These are phyloP conservation scores for Batrachochytrium dendrobatidis DNA, from an alignment of 371 early-diverging fungal species.

Conservation along the genomic window DNA sequence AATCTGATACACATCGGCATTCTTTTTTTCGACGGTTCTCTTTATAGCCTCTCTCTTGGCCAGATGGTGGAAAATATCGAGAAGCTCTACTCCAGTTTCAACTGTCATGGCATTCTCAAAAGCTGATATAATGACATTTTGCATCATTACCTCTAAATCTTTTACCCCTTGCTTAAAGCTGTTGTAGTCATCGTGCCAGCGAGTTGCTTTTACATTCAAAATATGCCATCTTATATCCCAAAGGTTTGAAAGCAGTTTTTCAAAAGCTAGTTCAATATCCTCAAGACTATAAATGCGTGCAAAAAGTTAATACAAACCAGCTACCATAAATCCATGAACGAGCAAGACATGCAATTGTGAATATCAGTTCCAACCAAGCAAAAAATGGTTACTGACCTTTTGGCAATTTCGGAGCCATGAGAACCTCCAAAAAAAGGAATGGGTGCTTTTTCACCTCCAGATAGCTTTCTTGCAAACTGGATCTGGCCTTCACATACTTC, in stretches of 20 bases:
- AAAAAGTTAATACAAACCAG: background rate
- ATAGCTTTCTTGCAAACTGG: constrained; percentile 47
- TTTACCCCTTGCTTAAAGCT: constrained; percentile 53
- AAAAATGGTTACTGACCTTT: too few species aligned
- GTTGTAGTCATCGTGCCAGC: constrained; percentile 57
- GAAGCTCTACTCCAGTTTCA: constrained; percentile 40
- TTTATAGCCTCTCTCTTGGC: constrained; percentile 53
- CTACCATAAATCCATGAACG: constrained; percentile 2
- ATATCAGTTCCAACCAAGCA: too few species aligned
- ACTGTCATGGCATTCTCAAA: constrained; percentile 45
- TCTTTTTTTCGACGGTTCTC: constrained; percentile 49
- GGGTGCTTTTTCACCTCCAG: constrained; percentile 41
- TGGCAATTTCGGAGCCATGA: constrained; percentile 45
- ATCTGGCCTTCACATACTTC: constrained; percentile 56
- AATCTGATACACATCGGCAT: constrained; percentile 39
- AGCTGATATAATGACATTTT: constrained; percentile 46
- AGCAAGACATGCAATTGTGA: background rate
- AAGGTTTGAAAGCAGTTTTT: constrained; percentile 34
- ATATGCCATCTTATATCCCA: constrained; percentile 47
- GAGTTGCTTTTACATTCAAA: constrained; percentile 50
- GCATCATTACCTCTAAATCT: constrained; percentile 54
- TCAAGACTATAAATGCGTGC: constrained; percentile 29
- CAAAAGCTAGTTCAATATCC: constrained; percentile 49
- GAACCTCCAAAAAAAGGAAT: constrained; percentile 50
- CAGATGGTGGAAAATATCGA: constrained; percentile 48